Base-by-base conservation (phyloP, 2,329 filamentous ascomycete species). In the Nannizziopsis arthrosporioides region DNA sequence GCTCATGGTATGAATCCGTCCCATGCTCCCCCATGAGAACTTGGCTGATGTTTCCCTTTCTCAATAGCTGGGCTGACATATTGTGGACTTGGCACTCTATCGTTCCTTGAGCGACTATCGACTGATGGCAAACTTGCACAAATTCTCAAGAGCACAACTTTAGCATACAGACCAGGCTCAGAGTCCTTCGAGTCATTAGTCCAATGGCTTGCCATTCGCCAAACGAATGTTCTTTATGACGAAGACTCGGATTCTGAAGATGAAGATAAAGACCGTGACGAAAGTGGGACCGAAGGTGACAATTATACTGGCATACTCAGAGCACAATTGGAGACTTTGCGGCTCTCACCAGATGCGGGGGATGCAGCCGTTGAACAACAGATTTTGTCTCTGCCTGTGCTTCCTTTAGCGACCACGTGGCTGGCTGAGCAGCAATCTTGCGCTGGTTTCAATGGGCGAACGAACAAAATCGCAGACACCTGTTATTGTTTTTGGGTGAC, bases 401-500 rank as follows among this genome's bases (percentile, higher is more conserved):
- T 64, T 30, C 19, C 48, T 36, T 51, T 57, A 10, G n/a, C 44
- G 10, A 38, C 50, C n/a, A 19, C 46, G 30, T 47, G 35, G 22
- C 42, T 44, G 41, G 57, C 46, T 35, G 60, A 59, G 44, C 61
- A 58, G 53, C 61, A 73, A 35, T 65, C 69, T 8, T 76, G 75
- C 59, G 75, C 86, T 1, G 92, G 89, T 8, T 88, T 93, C 68
- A 94, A 93, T 59, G 92, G 92, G 19, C 80, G 92, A 43, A 81
- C 79, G 62, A 95, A 94, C 69, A 98, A 98, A 65, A 75, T 82
- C 42, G 84, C 85, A 8, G 92, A 98, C 66, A 96, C 92, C 0
- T 98, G 92, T 68, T 98, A 98, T 65, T 83, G 80, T 17, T 98
- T 90, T 73, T 98, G 92, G 92, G 86, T 85, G 0, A 75, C 76